These are phyloP conservation scores for Linnemannia zychae DNA, from an alignment of 192 early-diverging fungal species.

Conservation along the genomic window DNA sequence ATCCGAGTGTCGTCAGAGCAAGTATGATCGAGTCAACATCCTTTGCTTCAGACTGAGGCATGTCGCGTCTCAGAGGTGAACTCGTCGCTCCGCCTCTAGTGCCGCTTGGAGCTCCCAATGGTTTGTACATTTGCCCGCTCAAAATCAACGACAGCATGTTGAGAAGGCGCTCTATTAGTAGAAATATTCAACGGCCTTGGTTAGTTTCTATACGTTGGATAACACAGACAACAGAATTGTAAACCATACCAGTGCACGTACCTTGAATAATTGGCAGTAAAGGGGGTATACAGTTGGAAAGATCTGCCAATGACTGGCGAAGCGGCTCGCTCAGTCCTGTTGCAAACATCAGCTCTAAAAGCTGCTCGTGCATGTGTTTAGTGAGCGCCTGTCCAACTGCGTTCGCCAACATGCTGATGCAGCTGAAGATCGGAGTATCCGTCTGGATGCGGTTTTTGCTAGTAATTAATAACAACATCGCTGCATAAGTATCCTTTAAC, in stretches of 20 bases:
- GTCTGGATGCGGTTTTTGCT: conserved; percentile 69
- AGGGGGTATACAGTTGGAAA: conserved; percentile 87
- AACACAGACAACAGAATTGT: neutral
- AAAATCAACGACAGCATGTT: conserved; percentile 91
- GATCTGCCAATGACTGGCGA: conserved; percentile 82
- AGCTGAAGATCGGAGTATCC: conserved; percentile 79
- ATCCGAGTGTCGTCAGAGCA: conserved; percentile 85
- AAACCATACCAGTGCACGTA: conserved; percentile 44
- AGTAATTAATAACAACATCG: conserved; percentile 16
- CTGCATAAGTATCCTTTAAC: neutral
- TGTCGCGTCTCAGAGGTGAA: conserved; percentile 49
- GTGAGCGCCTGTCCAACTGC: conserved; percentile 94
- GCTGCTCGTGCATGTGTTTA: conserved; percentile 85
- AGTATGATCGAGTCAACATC: conserved; percentile 84
- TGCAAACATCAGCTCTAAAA: conserved; percentile 94
- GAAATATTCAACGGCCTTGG: neutral
- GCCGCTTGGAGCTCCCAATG: conserved; percentile 74
- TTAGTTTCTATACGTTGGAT: neutral
- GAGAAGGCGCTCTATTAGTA: conserved; percentile 78
- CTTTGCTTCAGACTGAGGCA: conserved; percentile 65
- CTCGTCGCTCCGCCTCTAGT: conserved; percentile 13
- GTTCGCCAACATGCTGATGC: conserved; percentile 89
- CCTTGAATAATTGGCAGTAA: conserved; percentile 89
- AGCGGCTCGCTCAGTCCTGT: conserved; percentile 87
- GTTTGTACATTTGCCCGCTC: conserved; percentile 83